Evolutionary conservation across 2,329 filamentous ascomycete species (phyloP).

Genomic region (Colletotrichum sp.): DNA sequence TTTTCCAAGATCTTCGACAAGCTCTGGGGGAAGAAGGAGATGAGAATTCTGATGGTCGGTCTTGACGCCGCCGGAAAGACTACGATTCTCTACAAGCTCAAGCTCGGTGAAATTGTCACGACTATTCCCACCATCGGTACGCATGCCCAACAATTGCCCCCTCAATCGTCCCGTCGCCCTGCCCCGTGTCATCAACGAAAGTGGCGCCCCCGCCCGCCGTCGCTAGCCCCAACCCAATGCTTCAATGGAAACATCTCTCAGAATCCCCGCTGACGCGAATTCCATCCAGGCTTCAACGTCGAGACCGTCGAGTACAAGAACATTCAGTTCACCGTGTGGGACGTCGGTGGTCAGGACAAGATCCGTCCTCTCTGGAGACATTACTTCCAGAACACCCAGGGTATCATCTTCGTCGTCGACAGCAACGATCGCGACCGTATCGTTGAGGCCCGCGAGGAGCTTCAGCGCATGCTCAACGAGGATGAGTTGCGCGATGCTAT

Average conservation of each 20-base stretch:
- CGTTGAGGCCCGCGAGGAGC: conserved; percentile 93
- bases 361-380: conserved; percentile 99
- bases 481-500: conserved; percentile 98
- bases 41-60: conserved; percentile 99
- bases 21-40: conserved; percentile 99
- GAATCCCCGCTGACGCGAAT: conserved; percentile 26
- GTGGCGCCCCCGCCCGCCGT: not conserved
- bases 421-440: conserved; percentile 98
- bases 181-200: not conserved
- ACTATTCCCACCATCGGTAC: conserved; percentile 98
- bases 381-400: conserved; percentile 99
- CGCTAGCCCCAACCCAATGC: not conserved
- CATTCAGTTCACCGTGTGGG: conserved; percentile 99
- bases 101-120: conserved; percentile 98
- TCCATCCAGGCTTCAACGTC: conserved; percentile 87
- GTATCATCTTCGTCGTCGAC: conserved; percentile 99
- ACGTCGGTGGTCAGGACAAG: conserved; percentile 99
- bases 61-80: conserved; percentile 99
- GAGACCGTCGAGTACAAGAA: conserved; percentile 99
- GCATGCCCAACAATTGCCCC: conserved; percentile 28
- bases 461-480: conserved; percentile 98
- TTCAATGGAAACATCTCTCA: not conserved
- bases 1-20: conserved; percentile 97
- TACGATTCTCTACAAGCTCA: conserved; percentile 99
- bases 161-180: not conserved